Evolutionary conservation across 257 asterid species (phyloP).

Genomic region (Catharanthus roseus): DNA sequence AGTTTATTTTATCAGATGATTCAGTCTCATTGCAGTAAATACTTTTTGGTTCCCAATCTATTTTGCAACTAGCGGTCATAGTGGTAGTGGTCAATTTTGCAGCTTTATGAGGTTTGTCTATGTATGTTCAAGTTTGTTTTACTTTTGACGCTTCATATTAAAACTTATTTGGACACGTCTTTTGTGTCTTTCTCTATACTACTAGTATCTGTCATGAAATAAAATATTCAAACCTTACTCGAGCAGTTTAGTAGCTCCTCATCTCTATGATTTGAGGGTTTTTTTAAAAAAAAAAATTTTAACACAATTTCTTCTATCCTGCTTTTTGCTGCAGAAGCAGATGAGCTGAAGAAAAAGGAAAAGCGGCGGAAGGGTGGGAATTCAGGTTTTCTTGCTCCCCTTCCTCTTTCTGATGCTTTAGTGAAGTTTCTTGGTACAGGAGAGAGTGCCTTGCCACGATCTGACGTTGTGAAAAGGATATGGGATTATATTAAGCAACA

Average conservation of each 20-base stretch:
- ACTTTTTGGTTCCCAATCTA: neutral
- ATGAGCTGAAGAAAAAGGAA: conserved; percentile 59
- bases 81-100: neutral
- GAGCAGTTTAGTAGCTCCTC: neutral
- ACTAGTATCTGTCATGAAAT: neutral
- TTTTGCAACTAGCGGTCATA: neutral
- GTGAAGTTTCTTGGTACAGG: conserved; percentile 83
- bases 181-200: neutral
- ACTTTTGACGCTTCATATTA: neutral
- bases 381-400: conserved; percentile 69
- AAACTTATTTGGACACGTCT: neutral
- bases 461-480: conserved; percentile 72
- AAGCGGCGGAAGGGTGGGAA: conserved; percentile 63
- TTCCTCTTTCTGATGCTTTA: conserved; percentile 78
- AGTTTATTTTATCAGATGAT: neutral
- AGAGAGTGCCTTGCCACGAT: conserved; percentile 64
- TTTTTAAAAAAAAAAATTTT: neutral
- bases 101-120: neutral
- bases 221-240: neutral
- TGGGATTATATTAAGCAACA: conserved; percentile 88
- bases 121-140: neutral
- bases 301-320: neutral
- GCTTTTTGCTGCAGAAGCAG: conserved; percentile 37
- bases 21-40: neutral
- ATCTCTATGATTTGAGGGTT: too few relatives aligned